Conservation (phyloP, 108 stramenopile species). For the Hondaea fermentalgiana region DNA sequence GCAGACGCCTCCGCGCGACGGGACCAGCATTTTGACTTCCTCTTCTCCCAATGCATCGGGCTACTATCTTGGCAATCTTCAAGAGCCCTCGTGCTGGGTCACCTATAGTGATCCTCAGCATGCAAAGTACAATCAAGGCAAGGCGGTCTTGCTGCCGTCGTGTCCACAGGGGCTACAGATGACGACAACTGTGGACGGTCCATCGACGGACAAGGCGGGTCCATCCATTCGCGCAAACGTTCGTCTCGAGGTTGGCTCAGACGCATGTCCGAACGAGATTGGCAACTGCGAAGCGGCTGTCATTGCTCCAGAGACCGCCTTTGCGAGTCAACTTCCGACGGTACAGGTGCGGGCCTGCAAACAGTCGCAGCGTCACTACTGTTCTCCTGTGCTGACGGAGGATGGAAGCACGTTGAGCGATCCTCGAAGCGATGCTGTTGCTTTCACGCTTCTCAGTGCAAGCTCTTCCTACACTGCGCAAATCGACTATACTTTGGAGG, state of each 20-base stretch:
- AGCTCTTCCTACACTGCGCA: too few species aligned
- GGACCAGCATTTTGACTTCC: not conserved
- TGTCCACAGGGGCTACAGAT: not conserved
- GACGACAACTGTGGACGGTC: too few species aligned
- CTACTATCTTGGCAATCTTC: not conserved
- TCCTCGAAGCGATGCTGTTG: too few species aligned
- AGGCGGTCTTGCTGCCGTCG: not conserved
- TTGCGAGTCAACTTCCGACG: too few species aligned
- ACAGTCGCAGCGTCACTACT: not conserved
- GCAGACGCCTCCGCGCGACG: not conserved
- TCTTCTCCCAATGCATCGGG: not conserved
- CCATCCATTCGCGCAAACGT: too few species aligned
- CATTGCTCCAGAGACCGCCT: not conserved
- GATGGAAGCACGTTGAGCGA: too few species aligned
- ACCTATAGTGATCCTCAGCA: not conserved
- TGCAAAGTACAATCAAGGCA: not conserved
- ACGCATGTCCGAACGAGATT: too few species aligned
- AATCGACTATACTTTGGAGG: too few species aligned
- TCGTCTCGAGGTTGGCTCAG: too few species aligned
- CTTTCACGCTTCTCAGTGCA: too few species aligned
- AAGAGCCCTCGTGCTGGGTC: not conserved
- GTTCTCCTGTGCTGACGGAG: not conserved
- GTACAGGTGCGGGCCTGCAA: not conserved
- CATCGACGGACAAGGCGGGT: not conserved
- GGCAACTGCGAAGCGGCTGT: too few species aligned